Evolutionary conservation across 176 grass and related monocot species (phyloP), one percentile per base, ranked within the genome.

Genomic region (Eragrostis curvula): DNA sequence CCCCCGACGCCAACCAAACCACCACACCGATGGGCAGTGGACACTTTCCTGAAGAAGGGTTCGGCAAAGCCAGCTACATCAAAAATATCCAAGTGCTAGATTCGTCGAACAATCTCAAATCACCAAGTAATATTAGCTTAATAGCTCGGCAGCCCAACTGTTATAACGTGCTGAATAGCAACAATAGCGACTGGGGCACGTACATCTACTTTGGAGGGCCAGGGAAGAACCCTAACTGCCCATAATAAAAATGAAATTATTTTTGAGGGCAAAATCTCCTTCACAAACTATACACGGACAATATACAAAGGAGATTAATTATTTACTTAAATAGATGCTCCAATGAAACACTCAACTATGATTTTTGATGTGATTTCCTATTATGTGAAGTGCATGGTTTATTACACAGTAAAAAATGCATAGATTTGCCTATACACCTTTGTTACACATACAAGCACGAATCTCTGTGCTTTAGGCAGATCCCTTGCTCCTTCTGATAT

Each of bases 121-220:
- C 90, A 7, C 93, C 93, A 0, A 86, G 18, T 29, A 87, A 75
- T 9, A 59, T 96, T 11, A 90, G 90, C 23, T 81, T 87, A 1
- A 92, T 92, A 80, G 92, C 93, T 10, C 90, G 92, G 87, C 90
- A 90, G 53, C 90, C 93, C 30, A 92, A 86, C 69, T 96, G 93
- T 84, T 96, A 96, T 59, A 85, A 92, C 46, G 93, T 96, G 70
- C 87, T 90, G 81, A 90, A 89, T 47, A 90, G 93, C 66, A 96
- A 90, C 83, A 96, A 92, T 90, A 90, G 79, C 18, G 90, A 96
- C 24, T 96, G 90, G 93, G 93, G 93, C 50, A 84, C 77, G 1
- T 90, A 92, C 70, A 86, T 96, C 76, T 96, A 96, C 74, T 96
- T 90, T 47, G 93, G 93, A 5, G 93, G 93, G 15, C 90, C 93